Percentiles rank a stretch among this genome's conserved stretches.
These are phyloP conservation scores for Cutaneotrichosporon curvatum DNA, from an alignment of 1,284 basidiomycete genomes.

Conservation along the genomic window DNA sequence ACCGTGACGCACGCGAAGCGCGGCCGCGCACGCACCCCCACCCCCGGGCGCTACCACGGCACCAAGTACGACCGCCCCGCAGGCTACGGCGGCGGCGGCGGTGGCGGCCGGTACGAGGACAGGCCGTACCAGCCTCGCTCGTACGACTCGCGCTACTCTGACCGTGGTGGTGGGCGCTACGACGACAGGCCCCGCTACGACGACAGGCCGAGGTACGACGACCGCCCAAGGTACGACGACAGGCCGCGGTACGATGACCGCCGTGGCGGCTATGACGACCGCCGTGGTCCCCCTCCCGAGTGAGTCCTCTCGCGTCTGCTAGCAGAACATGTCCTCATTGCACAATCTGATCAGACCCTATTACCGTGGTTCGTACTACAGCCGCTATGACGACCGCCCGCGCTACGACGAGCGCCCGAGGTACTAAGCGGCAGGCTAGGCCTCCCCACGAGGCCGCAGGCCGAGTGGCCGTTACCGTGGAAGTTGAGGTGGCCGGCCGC, in stretches of 20 bases:
- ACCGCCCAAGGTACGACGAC: conserved; percentile 49
- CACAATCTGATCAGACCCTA: too few relatives aligned
- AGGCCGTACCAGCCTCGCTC: conserved; percentile 45
- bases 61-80: conserved; percentile 49
- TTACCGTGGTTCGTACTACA: conserved; percentile 4
- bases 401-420: conserved; percentile 32
- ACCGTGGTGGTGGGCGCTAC: conserved; percentile 48
- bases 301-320: conserved; percentile 3
- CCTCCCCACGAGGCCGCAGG: too few relatives aligned
- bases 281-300: conserved; percentile 41
- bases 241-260: conserved; percentile 40
- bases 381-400: conserved; percentile 24
- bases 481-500: too few relatives aligned
- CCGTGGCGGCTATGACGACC: conserved; percentile 49
- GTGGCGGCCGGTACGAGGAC: conserved; percentile 26
- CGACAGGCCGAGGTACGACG: conserved; percentile 47
- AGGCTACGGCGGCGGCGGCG: conserved; percentile 52
- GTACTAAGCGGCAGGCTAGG: conserved; percentile 17
- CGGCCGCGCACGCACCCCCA: conserved; percentile 87
- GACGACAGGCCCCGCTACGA: conserved; percentile 37
- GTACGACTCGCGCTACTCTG: conserved; percentile 44
- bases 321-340: too few relatives aligned
- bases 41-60: conserved; percentile 81
- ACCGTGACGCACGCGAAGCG: conserved; percentile 89
- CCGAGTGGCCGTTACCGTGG: too few relatives aligned